Evolutionary conservation across 2,329 filamentous ascomycete species (phyloP), one percentile per base, ranked within the genome.

Genomic region (Madurella mycetomatis): DNA sequence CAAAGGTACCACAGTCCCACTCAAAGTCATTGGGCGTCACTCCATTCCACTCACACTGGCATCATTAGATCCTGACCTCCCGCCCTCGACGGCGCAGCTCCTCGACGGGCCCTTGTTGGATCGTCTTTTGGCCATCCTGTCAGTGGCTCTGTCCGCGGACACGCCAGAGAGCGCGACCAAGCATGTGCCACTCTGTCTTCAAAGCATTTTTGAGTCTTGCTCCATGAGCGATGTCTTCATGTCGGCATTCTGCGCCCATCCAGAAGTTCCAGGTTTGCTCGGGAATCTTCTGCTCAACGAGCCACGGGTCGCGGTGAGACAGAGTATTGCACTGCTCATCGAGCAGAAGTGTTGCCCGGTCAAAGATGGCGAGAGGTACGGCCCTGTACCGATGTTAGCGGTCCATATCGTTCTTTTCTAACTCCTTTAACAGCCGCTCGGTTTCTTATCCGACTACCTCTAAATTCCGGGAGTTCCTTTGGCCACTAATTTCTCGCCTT

Each of bases 391-490:
- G 4, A 17, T 9, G 16, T 31, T 17, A 18, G 25, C 58, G 43
- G 25, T 49, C 39, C 9, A 63, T 58, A 46, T 55, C 51, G 25
- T 39, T 56, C 39, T 19, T 25, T 16, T 47, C 46, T 56, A 32
- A 54, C 32, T 1, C 30, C 25, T 30, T 15, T 2, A 41, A 46
- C 9, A 32, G 17, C 30, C 9, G 8, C 17, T 19, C 7, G n/a
- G 19, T 62, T 49, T 47, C 62, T 5, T 58, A 60, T 13, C 66
- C 72, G 12, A 63, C 64, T 9, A 63, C 72, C 2, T 57, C 67
- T 2, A 70, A 72, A 12, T 75, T 80, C 51, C 70, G 72, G 13
- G 65, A 70, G 15, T 70, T 76, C 34, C 76, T 81, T 55, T 81
- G 78, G 78, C 73, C 77, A 1, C 58, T 74, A 9, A 59, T 76